Base-by-base conservation (phyloP, 2,329 filamentous ascomycete species). In the Apiospora aurea region DNA sequence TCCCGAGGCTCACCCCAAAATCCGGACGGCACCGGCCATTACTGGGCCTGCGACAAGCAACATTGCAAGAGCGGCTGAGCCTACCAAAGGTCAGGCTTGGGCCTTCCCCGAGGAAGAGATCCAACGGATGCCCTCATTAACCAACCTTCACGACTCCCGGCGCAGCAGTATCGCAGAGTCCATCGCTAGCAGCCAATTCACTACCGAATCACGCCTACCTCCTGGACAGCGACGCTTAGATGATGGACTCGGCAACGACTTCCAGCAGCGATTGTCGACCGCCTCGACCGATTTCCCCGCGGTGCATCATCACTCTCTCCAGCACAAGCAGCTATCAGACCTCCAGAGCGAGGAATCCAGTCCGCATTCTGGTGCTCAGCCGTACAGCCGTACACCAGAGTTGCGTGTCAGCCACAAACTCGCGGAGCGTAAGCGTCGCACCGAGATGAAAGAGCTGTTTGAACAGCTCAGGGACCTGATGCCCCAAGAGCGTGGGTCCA, bases 381-480 rank as follows among this genome's bases (percentile, higher is more conserved):
- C 94, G 1, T 96, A 96, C 81, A 95, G 93, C 77, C 86, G 94
- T 53, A 96, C 94, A 0, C 94, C 94, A 0, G 94, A 96, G 81
- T 85, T 96, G 51, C 89, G 94, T 29, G 89, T 96, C 68, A 96
- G 93, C 78, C 94, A 96, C 82, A 96, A 96, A 81, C 88, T 96
- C 71, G 94, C 94, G 0, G 94, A 96, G 82, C 88, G 94, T 49
- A 96, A 96, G 83, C 89, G 94, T 51, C 87, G 94, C 73, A 95
- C 93, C 11, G 94, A 96, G 80, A 96, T 96, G 94, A 96, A 96
- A 83, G 92, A 94, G 77, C 83, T 96, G 0, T 96, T 96, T 78
- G 94, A 96, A 75, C 92, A 94, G 76, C 84, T 96, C 11, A 90
- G 94, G 75, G 91, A 93, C 75, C 85, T 94, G 49, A 91, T 96